Base-by-base conservation (phyloP, 805 yeast species). In the Saccharomycopsis malanga region DNA sequence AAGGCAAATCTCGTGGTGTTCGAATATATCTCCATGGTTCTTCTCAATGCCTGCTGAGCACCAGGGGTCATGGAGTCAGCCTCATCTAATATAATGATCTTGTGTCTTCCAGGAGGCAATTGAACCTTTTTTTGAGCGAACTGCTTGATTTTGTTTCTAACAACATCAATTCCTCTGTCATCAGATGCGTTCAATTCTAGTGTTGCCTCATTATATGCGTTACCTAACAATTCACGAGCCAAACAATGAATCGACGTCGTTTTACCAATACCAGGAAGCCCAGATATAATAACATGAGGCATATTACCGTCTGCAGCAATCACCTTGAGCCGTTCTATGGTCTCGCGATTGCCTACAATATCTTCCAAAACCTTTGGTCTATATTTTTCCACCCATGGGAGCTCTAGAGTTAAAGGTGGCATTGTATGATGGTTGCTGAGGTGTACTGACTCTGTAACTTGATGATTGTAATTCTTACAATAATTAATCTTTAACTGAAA, bases 11-110 rank as follows among this genome's bases (percentile, higher is more conserved):
- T 75, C 5, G 98, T 93, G 4, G 97, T 83, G 61, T 84, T 83
- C n/a, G 97, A 84, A 60, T 87, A 91, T 25, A 91, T 74, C 61
- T 89, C 98, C 98, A 88, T 88, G 1, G 96, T 88, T 60, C 97
- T 75, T 64, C 97, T 74, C 57, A 89, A 68, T 0, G 97, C 97
- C 62, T 87, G 95, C 62, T 88, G 97, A 2, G 97, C 96, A 34
- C 95, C 96, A 0, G 95, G 87, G 0, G 97, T 88, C 97, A 88
- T 88, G 10, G 93, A 82, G 61, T 88, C 97, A 0, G 96, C 97
- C 65, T 88, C 98, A 64, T 91, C 98, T 54, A 93, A 67, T 45
- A 93, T 91, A 55, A 93, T 76, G 47, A 93, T 86, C 72, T 93
- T 93, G 61, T 91, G 97, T 56, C 91, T 74, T 1, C 96, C 96